phyloP scores from a whole-genome alignment of 768 basidiomycete genomes.

The Scleroderma bovista region DNA sequence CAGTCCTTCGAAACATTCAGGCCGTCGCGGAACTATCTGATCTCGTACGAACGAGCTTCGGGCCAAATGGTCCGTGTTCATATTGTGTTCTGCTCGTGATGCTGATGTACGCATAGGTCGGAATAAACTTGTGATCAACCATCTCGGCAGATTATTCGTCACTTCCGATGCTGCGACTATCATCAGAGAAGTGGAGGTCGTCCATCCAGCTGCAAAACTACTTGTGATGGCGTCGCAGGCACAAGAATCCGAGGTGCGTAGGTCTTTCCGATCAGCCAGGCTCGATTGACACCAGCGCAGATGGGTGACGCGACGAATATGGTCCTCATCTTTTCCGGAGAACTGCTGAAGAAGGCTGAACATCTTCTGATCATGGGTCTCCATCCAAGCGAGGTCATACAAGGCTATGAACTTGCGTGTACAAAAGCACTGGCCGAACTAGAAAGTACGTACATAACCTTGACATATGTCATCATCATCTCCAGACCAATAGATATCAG shows the following conservation, averaged over 20 bases:
- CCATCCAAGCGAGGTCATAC: constrained; percentile 92
- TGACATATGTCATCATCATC: constrained; percentile 2
- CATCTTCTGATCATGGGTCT: constrained; percentile 92
- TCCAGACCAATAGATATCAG: constrained; percentile 34
- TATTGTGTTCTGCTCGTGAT: background rate
- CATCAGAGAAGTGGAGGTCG: constrained; percentile 95
- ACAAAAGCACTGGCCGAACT: constrained; percentile 81
- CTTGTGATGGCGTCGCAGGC: constrained; percentile 98
- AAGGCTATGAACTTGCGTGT: constrained; percentile 91
- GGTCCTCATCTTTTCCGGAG: constrained; percentile 92
- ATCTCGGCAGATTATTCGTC: constrained; percentile 91
- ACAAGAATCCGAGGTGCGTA: constrained; percentile 84
- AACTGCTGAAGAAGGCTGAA: constrained; percentile 91
- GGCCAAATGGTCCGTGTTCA: constrained; percentile 78
- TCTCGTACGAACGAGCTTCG: constrained; percentile 94
- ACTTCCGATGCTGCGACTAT: constrained; percentile 99
- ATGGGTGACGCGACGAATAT: constrained; percentile 98
- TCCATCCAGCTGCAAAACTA: constrained; percentile 98
- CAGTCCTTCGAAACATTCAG: constrained; percentile 93
- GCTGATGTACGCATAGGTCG: constrained; percentile 50
- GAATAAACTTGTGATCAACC: constrained; percentile 98
- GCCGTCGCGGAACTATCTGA: constrained; percentile 94
- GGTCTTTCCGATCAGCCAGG: background rate
- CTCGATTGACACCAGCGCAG: constrained; percentile 34
- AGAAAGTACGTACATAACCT: constrained; percentile 59